Percentiles rank a stretch among this genome's conserved stretches.
Conservation (phyloP, 805 yeast genomes). For the Suhomyces prunicola region DNA sequence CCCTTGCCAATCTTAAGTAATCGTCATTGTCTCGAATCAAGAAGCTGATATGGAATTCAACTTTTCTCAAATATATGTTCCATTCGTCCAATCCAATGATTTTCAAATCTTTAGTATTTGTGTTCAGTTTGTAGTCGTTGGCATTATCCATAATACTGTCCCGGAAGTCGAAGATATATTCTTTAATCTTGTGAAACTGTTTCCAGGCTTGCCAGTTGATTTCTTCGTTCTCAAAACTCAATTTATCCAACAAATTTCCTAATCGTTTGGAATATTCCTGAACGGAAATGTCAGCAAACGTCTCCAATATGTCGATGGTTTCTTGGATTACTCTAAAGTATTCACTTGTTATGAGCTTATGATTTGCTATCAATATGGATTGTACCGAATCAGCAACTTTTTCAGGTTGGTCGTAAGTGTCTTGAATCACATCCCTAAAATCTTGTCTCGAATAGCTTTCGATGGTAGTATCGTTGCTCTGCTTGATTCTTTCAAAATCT, state of each 20-base stretch:
- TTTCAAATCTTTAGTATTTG: constrained; percentile 6
- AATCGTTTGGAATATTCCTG: constrained; percentile 62
- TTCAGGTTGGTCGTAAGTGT: constrained; percentile 22
- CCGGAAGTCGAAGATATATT: constrained; percentile 50
- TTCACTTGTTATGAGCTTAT: constrained; percentile 22
- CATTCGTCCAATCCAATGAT: constrained; percentile 34
- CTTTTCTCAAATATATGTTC: constrained; percentile 35
- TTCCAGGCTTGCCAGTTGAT: constrained; percentile 40
- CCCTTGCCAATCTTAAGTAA: constrained; percentile 43
- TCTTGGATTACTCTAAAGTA: constrained; percentile 35
- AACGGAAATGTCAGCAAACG: constrained; percentile 66
- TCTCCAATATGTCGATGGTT: constrained; percentile 66
- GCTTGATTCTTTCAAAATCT: constrained; percentile 30
- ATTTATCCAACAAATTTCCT: constrained; percentile 47
- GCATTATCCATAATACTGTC: constrained; percentile 44
- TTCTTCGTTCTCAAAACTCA: constrained; percentile 32
- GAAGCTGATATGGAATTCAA: constrained; percentile 46
- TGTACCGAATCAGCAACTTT: constrained; percentile 21
- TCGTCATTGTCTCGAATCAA: constrained; percentile 60
- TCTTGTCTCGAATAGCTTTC: constrained; percentile 30
- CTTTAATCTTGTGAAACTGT: constrained; percentile 55
- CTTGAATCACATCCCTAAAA: constrained; percentile 32
- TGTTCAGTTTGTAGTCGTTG: constrained; percentile 16
- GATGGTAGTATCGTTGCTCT: constrained; percentile 10
- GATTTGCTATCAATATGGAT: constrained; percentile 21